These are phyloP conservation scores for Cladosporium cucumerinum DNA, from an alignment of 2,329 filamentous ascomycete species.

Conservation along the genomic window DNA sequence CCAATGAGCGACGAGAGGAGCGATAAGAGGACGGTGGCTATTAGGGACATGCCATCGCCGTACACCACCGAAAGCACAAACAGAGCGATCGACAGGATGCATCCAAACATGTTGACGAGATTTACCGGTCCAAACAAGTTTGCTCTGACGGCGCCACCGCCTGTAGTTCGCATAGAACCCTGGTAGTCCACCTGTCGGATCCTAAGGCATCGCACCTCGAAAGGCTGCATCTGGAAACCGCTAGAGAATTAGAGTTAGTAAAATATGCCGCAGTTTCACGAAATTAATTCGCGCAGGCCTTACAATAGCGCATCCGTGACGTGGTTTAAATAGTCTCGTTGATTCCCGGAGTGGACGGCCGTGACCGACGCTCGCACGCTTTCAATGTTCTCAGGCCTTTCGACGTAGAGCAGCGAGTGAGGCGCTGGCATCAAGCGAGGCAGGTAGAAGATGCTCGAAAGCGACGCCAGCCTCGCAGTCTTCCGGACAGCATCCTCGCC, in stretches of 20 bases:
- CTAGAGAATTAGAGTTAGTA: not conserved
- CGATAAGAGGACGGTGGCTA: slow-evolving; percentile 48
- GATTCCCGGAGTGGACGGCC: slow-evolving; percentile 48
- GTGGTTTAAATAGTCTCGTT: slow-evolving; percentile 46
- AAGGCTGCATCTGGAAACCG: slow-evolving; percentile 20
- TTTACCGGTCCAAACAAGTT: slow-evolving; percentile 42
- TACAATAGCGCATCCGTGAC: slow-evolving; percentile 48
- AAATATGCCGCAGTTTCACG: not conserved
- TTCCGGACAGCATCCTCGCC: slow-evolving; percentile 51
- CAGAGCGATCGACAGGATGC: slow-evolving; percentile 41
- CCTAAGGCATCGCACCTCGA: slow-evolving; percentile 30
- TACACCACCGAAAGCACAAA: slow-evolving; percentile 44
- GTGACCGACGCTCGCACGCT: slow-evolving; percentile 41
- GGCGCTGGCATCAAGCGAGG: slow-evolving; percentile 51
- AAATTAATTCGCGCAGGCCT: slow-evolving; percentile 19
- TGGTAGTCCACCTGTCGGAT: slow-evolving; percentile 19
- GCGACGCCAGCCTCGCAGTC: slow-evolving; percentile 50
- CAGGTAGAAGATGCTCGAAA: slow-evolving; percentile 49
- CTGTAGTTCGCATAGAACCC: not conserved
- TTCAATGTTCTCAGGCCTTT: slow-evolving; percentile 43
- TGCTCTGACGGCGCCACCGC: slow-evolving; percentile 9
- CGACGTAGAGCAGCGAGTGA: slow-evolving; percentile 48
- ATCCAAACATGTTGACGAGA: slow-evolving; percentile 45
- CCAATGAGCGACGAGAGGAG: slow-evolving; percentile 50
- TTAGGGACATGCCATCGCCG: slow-evolving; percentile 50